Conservation (phyloP, 208 protist species). For the Tritrichomonas musculus region DNA sequence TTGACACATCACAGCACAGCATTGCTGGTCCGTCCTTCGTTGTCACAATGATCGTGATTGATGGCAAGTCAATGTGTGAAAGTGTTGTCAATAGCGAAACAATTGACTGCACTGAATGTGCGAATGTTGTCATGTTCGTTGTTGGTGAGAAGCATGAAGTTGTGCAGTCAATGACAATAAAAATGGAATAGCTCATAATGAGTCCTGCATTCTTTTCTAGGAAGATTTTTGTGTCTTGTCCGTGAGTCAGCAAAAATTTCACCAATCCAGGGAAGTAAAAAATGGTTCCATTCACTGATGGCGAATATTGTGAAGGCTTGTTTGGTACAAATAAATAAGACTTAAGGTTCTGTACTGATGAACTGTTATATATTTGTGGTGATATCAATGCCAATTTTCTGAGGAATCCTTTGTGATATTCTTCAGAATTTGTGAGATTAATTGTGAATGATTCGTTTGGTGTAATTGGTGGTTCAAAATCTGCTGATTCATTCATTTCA, state of each 20-base stretch:
- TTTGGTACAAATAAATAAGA: not conserved
- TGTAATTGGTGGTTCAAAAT: too few relatives aligned
- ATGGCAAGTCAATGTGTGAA: not conserved
- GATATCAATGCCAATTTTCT: too few relatives aligned
- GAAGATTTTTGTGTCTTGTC: not conserved
- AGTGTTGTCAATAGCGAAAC: not conserved
- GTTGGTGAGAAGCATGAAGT: not conserved
- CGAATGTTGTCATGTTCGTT: not conserved
- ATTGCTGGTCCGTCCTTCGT: not conserved
- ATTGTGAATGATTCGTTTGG: too few relatives aligned
- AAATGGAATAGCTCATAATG: not conserved
- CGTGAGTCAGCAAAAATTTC: not conserved
- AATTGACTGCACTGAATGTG: not conserved
- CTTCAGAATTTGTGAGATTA: too few relatives aligned
- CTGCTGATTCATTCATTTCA: too few relatives aligned
- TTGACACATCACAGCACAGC: not conserved
- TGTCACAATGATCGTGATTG: not conserved
- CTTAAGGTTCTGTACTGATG: too few relatives aligned
- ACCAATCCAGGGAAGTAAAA: not conserved
- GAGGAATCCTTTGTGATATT: too few relatives aligned
- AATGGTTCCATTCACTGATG: not conserved
- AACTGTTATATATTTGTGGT: too few relatives aligned
- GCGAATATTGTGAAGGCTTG: not conserved
- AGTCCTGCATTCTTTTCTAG: constrained; percentile 4
- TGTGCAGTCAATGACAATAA: not conserved